Evolutionary conservation across 192 early-diverging fungal genomes (phyloP), one percentile per base, ranked within the genome.

Genomic region (Dissophora ornata): DNA sequence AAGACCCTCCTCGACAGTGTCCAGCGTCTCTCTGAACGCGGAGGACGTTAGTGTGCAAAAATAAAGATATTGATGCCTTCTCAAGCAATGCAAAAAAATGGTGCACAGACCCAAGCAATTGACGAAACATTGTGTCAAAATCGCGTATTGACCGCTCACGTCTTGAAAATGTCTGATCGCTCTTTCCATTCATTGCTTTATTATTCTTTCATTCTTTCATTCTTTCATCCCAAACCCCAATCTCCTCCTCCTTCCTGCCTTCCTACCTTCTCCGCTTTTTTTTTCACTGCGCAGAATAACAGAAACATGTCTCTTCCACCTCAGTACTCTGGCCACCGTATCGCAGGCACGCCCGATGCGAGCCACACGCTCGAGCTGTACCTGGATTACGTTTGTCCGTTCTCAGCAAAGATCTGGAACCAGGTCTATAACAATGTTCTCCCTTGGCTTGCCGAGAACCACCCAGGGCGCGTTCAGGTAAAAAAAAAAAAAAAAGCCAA

Each of bases 371-470:
- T 88, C 18, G 87, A 88, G 45, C 53, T 80, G 21, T 85, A 85
- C 50, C 60, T 88, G 18, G 85, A 88, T 59, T 88, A 88, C 49
- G 84, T 83, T 51, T 92, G 89, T 49, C 90, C 89, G 28, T 92
- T 88, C 69, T 92, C 90, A 15, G 86, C 86, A 15, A 86, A 81
- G 34, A 66, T 57, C 22, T 81, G 44, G 48, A 46, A 51, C 44
- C 41, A 42, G 26, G 24, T 65, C 26, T 57, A 68, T 45, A 29
- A 88, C 65, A 56, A 89, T 53, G 81, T 93, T 15, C 30, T 89
- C 48, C 89, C 90, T 6, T 83, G 69, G 45, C 48, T 90, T 10
- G 59, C 75, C 3, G 12, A 80, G 22, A 16, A 67, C 25, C 74
- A 85, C 32, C 65, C 85, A 24, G 62, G 56, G 5, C 65, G 86